Base-by-base conservation (phyloP, 1,139 yeast genomes). In the Spathaspora jeffriesii region DNA sequence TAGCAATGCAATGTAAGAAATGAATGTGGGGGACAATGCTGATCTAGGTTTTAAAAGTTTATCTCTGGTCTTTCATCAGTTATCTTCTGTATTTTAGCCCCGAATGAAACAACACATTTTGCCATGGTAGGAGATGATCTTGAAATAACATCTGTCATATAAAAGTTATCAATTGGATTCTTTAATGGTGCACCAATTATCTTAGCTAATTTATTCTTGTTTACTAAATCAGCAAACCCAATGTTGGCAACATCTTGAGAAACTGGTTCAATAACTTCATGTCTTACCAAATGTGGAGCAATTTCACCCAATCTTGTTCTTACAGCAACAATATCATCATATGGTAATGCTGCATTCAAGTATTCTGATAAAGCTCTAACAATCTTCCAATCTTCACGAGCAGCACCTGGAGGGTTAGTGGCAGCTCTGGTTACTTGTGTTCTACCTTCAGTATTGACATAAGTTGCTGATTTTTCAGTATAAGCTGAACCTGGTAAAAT, bases 91-190 rank as follows among this genome's bases (percentile, higher is more conserved):
- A 82, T 73, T 68, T 81, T 78, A 50, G 85, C 79, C 50, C 89
- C 89, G 62, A 84, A 83, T 47, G 85, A 70, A 47, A 83, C 72
- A 52, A 83, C 79, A 78, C 95, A 86, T 72, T 80, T 85, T 46
- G 96, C 96, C 96, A 89, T 88, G 37, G 96, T 88, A 57, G 91
- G 90, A 45, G 96, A 88, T 49, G 89, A 83, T 75, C 96, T 81
- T 36, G 96, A 85, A 58, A 89, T 85, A 53, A 87, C 89, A 67
- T 89, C 95, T 41, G 96, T 89, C 76, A 88, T 86, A 76, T 88
- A 89, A 67, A 87, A 89, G 81, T 89, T 87, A 55, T 82, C 81
- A 62, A 89, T 84, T 51, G 91, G 92, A 65, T 82, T 82, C 68
- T 79, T 78, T 63, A 82, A 78, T 52, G 76, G 76, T 45, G 68